Evolutionary conservation across 805 yeast genomes (phyloP).

Genomic region (Candida yuanshanica): DNA sequence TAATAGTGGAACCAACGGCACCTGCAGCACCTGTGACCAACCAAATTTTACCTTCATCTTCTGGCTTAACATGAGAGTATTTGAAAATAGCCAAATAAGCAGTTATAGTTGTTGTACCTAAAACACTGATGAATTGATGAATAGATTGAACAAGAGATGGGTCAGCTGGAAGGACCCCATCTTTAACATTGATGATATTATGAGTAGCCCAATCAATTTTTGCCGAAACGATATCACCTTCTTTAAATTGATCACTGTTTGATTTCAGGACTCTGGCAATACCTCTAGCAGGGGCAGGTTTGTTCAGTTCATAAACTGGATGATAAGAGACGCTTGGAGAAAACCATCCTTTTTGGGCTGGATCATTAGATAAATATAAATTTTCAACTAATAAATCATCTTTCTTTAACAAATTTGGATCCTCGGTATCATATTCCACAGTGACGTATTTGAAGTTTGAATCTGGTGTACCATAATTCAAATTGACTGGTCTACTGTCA

Average conservation of each 20-base stretch:
- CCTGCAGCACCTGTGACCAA: constrained; percentile 65
- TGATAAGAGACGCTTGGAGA: constrained; percentile 27
- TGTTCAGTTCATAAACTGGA: constrained; percentile 30
- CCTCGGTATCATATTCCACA: constrained; percentile 15
- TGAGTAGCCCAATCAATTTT: constrained; percentile 45
- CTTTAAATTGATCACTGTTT: constrained; percentile 32
- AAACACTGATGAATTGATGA: constrained; percentile 39
- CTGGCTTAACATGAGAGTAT: constrained; percentile 41
- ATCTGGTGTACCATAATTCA: constrained; percentile 18
- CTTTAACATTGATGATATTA: constrained; percentile 25
- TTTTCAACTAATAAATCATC: constrained; percentile 40
- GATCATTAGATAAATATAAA: constrained; percentile 50
- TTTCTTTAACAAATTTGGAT: constrained; percentile 23
- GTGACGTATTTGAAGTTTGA: constrained; percentile 26
- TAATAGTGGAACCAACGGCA: constrained; percentile 60
- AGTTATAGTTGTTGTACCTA: constrained; percentile 57
- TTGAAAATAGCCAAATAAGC: constrained; percentile 52
- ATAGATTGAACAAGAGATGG: constrained; percentile 24
- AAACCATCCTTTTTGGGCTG: constrained; percentile 59
- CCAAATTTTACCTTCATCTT: constrained; percentile 37
- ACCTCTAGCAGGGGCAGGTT: constrained; percentile 45
- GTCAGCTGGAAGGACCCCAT: constrained; percentile 8
- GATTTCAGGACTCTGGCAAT: constrained; percentile 46
- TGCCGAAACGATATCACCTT: constrained; percentile 40
- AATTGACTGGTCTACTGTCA: constrained; percentile 21